These are phyloP conservation scores for Penicillium odoratum DNA, from an alignment of 495 filamentous ascomycete species.

Conservation along the genomic window DNA sequence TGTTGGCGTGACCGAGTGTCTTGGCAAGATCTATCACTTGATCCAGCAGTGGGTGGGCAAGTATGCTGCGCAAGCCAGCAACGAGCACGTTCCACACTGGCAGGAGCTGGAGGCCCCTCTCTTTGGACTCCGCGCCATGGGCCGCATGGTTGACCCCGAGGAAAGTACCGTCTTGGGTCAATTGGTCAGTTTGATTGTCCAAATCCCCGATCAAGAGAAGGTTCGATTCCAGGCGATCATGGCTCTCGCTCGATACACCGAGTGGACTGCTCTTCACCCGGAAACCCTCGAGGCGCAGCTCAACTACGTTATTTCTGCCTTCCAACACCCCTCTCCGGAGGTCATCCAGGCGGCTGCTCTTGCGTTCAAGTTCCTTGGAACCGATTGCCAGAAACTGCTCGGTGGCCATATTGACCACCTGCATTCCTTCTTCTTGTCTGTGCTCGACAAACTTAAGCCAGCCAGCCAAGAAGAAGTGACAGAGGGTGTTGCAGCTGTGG, in stretches of 20 bases:
- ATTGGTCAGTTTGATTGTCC: slow-evolving; percentile 86
- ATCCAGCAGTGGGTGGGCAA: slow-evolving; percentile 86
- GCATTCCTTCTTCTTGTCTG: slow-evolving; percentile 86
- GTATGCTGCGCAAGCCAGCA: slow-evolving; percentile 71
- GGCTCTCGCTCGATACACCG: slow-evolving; percentile 93
- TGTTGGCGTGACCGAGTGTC: slow-evolving; percentile 85
- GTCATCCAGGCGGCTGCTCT: slow-evolving; percentile 88
- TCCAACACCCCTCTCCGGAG: slow-evolving; percentile 80
- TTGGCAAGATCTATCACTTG: slow-evolving; percentile 78
- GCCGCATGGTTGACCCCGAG: slow-evolving; percentile 88
- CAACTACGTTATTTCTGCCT: slow-evolving; percentile 89
- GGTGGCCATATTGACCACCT: slow-evolving; percentile 77
- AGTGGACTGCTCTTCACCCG: slow-evolving; percentile 94
- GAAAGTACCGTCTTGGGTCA: slow-evolving; percentile 83
- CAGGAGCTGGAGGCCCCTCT: slow-evolving; percentile 93
- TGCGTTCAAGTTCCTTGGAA: slow-evolving; percentile 95
- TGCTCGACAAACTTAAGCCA: slow-evolving; percentile 79
- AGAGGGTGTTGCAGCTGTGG: slow-evolving; percentile 87
- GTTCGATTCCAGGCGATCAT: slow-evolving; percentile 95
- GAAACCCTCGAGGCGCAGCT: slow-evolving; percentile 89
- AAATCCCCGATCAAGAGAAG: slow-evolving; percentile 95
- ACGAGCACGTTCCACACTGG: slow-evolving; percentile 86
- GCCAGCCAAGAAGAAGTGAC: slow-evolving; percentile 93
- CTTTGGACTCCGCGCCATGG: slow-evolving; percentile 95
- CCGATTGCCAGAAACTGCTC: slow-evolving; percentile 85